These are phyloP conservation scores for Rauvolfia tetraphylla DNA, from an alignment of 257 asterid genomes.

Conservation along the genomic window DNA sequence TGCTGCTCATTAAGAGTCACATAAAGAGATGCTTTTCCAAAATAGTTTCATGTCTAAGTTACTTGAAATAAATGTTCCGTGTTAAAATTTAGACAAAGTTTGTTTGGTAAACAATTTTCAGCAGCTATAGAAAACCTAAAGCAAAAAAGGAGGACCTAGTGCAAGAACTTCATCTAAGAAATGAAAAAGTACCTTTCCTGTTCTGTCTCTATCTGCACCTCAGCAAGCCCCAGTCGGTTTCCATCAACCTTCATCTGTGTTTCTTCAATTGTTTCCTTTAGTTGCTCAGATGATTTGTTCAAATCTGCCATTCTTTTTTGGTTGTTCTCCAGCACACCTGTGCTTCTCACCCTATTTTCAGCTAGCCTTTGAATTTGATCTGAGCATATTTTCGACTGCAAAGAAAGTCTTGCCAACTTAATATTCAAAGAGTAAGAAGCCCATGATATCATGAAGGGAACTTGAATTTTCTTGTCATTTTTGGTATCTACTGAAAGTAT, in stretches of 20 bases:
- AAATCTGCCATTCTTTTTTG: constrained; percentile 56
- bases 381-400: constrained; percentile 73
- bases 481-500: constrained; percentile 14
- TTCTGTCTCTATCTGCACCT: constrained; percentile 85
- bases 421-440: background rate
- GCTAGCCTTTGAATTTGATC: constrained; percentile 72
- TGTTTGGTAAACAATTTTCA: background rate
- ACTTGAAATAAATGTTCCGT: background rate
- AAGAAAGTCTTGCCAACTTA: constrained; percentile 19
- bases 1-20: background rate
- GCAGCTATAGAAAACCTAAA: background rate
- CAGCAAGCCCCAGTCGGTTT: constrained; percentile 55
- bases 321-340: constrained; percentile 50
- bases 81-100: background rate
- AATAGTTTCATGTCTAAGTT: background rate
- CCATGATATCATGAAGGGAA: background rate
- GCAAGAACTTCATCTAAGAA: background rate
- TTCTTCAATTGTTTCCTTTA: constrained; percentile 58
- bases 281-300: constrained; percentile 52
- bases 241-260: constrained; percentile 62
- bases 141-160: background rate
- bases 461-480: constrained; percentile 11
- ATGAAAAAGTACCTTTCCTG: constrained; percentile 59
- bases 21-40: background rate
- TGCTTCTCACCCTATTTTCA: constrained; percentile 59